Conservation (phyloP, 352 stramenopile species). For the Phytopythium ostracodes region DNA sequence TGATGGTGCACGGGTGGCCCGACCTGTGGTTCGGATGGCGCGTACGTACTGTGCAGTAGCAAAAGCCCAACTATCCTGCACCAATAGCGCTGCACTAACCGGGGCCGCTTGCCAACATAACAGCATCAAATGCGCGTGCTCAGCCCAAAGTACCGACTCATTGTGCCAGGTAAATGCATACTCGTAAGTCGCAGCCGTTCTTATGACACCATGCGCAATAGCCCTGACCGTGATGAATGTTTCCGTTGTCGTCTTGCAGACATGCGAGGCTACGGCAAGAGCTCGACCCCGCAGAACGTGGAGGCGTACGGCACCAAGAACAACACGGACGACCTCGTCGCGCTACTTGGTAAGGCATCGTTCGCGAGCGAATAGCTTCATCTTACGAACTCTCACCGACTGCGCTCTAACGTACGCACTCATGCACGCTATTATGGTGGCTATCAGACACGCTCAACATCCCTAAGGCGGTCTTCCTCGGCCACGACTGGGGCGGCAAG, state of each 20-base stretch:
- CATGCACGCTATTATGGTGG: not conserved
- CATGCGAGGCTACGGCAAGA: conserved; percentile 46
- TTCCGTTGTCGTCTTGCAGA: conserved; percentile 14
- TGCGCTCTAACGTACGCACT: too few relatives aligned
- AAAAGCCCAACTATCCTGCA: too few relatives aligned
- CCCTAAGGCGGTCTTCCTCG: conserved; percentile 39
- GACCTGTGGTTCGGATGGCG: conserved; percentile 62
- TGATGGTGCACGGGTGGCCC: conserved; percentile 63
- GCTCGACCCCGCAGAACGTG: conserved; percentile 31
- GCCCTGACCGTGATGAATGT: too few relatives aligned
- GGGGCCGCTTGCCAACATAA: not conserved
- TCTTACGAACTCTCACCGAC: too few relatives aligned
- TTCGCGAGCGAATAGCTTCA: too few relatives aligned
- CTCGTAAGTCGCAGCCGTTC: too few relatives aligned
- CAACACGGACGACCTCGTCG: conserved; percentile 33
- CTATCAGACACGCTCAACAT: conserved; percentile 40
- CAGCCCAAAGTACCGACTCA: conserved; percentile 47
- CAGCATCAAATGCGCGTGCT: conserved; percentile 50
- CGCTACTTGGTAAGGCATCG: conserved; percentile 28
- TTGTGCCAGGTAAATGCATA: conserved; percentile 31
- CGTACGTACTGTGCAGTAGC: conserved; percentile 19
- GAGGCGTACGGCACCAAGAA: conserved; percentile 46
- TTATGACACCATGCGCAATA: too few relatives aligned
- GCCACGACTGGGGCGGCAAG: conserved; percentile 59
- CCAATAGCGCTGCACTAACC: too few relatives aligned